Evolutionary conservation across 176 grass and related monocot genomes (phyloP), one percentile per base, ranked within the genome.

Genomic region (Dendrocalamus sinicus): DNA sequence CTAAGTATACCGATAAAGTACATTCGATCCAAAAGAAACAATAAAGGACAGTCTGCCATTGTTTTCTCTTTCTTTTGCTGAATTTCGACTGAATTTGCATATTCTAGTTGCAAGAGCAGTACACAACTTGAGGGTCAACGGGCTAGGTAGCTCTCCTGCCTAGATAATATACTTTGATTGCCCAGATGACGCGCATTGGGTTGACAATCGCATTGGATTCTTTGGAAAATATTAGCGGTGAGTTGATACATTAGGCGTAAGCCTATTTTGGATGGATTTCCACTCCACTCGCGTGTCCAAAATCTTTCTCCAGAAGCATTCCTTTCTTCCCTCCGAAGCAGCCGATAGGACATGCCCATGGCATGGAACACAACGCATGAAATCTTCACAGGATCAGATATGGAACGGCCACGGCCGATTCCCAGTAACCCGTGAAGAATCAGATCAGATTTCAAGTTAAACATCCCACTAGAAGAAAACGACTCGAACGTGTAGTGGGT

Each of bases 141-240:
- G 61, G 51, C 62, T 26, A 6, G 28, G 10, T 3, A 65, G 35
- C 35, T 81, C 35, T 81, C 12, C 11, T 43, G 64, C 73, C 32
- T 16, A 51, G 7, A 62, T 52, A 61, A 37, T 10, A 64, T 59
- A 9, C 35, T 51, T 71, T 1, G 4, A 48, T 12, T n/a, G 44
- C 54, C 43, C 73, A 58, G 35, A 10, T 28, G 77, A 58, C 45
- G 69, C 20, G 37, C 59, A 40, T 68, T 6, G 50, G 51, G 70
- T 70, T 70, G 70, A 89, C 70, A 62, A 75, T 53, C 82, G 28
- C 72, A 70, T 39, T 65, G 58, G 58, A 17, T 77, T 83, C 8
- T 53, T 30, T 64, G 5, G 61, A 30, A 84, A 62, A 84, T 52
- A 53, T n/a, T n/a, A 67, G 59, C 28, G 14, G 3, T 28, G 50